Percentiles rank a stretch among this genome's conserved stretches.
Conservation (phyloP, 139 green algal genomes). For the Zygnema cylindricum region DNA sequence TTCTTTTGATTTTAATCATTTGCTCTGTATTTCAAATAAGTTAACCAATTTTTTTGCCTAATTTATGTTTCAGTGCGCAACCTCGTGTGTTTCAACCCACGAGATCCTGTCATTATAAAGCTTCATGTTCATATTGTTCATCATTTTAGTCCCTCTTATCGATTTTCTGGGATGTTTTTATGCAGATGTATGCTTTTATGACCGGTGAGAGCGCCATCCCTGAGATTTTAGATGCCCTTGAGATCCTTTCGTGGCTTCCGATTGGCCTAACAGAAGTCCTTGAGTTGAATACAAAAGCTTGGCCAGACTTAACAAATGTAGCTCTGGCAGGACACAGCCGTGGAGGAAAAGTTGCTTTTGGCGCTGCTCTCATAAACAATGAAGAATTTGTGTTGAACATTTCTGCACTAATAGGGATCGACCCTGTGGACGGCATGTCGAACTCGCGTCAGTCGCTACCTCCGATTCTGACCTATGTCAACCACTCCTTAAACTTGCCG, state of each 20-base stretch:
- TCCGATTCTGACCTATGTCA: constrained; percentile 6
- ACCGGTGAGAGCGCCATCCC: not conserved
- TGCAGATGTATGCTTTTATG: constrained; percentile 50
- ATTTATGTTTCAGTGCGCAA: too few species aligned
- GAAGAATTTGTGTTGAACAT: constrained; percentile 7
- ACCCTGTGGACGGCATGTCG: constrained; percentile 44
- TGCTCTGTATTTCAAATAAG: constrained; percentile 2
- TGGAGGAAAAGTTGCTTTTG: constrained; percentile 57
- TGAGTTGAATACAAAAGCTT: not conserved
- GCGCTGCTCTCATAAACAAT: constrained; percentile 28
- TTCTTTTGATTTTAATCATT: too few species aligned
- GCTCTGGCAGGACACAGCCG: constrained; percentile 59
- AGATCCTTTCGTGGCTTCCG: constrained; percentile 45
- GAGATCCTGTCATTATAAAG: too few species aligned
- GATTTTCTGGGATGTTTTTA: not conserved
- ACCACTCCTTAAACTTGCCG: constrained; percentile 36
- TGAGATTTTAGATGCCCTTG: constrained; percentile 40
- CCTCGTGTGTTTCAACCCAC: too few species aligned
- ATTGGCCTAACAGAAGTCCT: not conserved
- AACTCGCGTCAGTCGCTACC: not conserved
- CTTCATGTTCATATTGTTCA: not conserved
- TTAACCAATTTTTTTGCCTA: too few species aligned
- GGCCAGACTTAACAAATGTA: constrained; percentile 44
- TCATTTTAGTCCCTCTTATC: not conserved
- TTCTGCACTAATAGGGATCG: constrained; percentile 28